Evolutionary conservation across 2,329 filamentous ascomycete species (phyloP), one percentile per base, ranked within the genome.

Genomic region (Sordariomycetes sp.): DNA sequence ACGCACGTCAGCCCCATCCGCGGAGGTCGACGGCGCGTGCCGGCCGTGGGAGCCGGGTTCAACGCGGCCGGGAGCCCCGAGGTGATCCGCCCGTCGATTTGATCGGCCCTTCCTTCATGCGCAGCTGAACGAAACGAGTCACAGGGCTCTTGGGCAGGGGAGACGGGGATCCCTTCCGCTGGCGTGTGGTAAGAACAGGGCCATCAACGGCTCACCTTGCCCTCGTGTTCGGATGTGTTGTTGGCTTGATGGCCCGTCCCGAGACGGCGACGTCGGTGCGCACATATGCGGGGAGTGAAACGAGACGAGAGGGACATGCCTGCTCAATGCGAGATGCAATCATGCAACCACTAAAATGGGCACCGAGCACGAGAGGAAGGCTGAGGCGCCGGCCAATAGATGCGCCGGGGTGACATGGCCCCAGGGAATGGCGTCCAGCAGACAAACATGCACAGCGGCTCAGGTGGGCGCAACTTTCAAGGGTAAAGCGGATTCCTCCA

Each of bases 51-150:
- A 22, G 8, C 43, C 43, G 5, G 43, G 4, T 48, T 11, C 18
- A 22, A 14, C 43, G 20, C 18, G 43, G 18, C 37, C 22, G 43
- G 53, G 54, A 22, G 24, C 16, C 43, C 8, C 16, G n/a, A 18
- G 40, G 32, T 37, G 43, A 50, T 56, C 54, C 40, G n/a, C 25
- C 14, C 2, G 54, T 16, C 54, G 54, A 56, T 35, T 56, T 56
- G 54, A 56, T 56, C 54, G 20, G 54, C 37, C 54, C 10, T n/a
- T n/a, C 25, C 12, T 55, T 35, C 25, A 56, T 34, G 54, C 40
- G 14, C 10, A 3, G 43, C 3, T 16, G 12, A 40, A 16, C 11
- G 28, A 32, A 32, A 32, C 28, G 28, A 32, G 28, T 32, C 28
- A 32, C 28, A 32, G 28, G 28, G 28, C 8, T 32, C 28, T 32